Evolutionary conservation across 306 rosid species (phyloP).

Genomic region (Arachis hypogaea): DNA sequence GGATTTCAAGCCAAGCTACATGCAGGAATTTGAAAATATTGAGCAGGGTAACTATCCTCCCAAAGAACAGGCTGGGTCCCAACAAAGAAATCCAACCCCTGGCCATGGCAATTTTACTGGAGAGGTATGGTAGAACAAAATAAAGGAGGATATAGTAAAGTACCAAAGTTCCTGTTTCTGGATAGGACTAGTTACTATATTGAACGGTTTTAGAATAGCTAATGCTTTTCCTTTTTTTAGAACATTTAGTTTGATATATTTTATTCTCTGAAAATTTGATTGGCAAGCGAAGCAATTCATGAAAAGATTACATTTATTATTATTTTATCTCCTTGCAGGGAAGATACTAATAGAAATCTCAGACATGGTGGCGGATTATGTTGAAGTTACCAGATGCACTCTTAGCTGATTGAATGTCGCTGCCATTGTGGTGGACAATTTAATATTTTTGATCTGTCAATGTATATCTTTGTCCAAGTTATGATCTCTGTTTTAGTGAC

Average conservation of each 20-base stretch:
- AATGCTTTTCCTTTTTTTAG: conserved; percentile 7
- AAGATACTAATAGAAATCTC: conserved; percentile 43
- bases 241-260: conserved; percentile 1
- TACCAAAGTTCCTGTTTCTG: background rate
- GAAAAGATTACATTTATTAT: conserved; percentile 17
- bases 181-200: background rate
- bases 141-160: background rate
- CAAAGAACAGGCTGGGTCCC: conserved; percentile 47
- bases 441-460: background rate
- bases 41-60: conserved; percentile 29
- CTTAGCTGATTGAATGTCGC: conserved; percentile 26
- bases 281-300: background rate
- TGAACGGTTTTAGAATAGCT: background rate
- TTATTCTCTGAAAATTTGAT: background rate
- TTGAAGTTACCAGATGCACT: conserved; percentile 5
- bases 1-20: conserved; percentile 63
- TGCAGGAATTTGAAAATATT: conserved; percentile 52
- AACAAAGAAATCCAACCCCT: conserved; percentile 58
- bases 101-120: conserved; percentile 52
- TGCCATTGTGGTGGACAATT: background rate
- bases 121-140: conserved; percentile 31
- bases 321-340: conserved; percentile 55
- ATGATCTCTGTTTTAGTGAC: background rate
- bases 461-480: conserved; percentile 14
- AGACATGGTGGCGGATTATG: conserved; percentile 19